Percentiles rank a stretch among this genome's conserved stretches.
Conservation (phyloP, 768 basidiomycete genomes). For the Phylloporus sp. region DNA sequence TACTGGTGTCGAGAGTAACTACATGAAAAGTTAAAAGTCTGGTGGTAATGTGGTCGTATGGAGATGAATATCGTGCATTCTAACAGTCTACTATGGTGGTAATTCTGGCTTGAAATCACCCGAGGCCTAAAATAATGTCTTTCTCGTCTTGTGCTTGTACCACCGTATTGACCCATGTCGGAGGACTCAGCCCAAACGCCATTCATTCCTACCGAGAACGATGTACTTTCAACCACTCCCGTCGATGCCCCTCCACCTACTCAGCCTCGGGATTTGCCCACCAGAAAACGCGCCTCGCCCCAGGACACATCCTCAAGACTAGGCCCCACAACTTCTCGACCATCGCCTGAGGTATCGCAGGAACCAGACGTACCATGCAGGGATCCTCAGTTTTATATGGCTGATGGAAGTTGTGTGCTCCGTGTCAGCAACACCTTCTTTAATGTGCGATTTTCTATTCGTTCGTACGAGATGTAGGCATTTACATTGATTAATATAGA, state of each 20-base stretch:
- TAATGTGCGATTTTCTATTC: constrained; percentile 46
- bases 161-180: no score
- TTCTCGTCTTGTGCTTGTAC: neutral
- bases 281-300: constrained; percentile 7
- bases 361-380: constrained; percentile 19
- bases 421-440: constrained; percentile 63
- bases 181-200: constrained; percentile 8
- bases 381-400: constrained; percentile 59
- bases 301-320: constrained; percentile 8
- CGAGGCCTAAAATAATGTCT: neutral
- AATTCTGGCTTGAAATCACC: no score
- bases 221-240: constrained; percentile 5
- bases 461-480: neutral
- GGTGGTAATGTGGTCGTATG: no score
- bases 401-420: constrained; percentile 66
- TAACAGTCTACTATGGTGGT: no score
- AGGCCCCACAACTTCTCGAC: neutral
- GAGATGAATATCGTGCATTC: no score
- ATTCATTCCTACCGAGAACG: constrained; percentile 21
- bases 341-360: neutral
- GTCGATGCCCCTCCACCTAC: constrained; percentile 3
- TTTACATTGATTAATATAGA: constrained; percentile 32
- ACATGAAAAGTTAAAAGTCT: no score
- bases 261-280: constrained; percentile 5
- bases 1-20: no score